Evolutionary conservation across 1,284 basidiomycete genomes (phyloP).

Genomic region (Phaffia rhodozyma): DNA sequence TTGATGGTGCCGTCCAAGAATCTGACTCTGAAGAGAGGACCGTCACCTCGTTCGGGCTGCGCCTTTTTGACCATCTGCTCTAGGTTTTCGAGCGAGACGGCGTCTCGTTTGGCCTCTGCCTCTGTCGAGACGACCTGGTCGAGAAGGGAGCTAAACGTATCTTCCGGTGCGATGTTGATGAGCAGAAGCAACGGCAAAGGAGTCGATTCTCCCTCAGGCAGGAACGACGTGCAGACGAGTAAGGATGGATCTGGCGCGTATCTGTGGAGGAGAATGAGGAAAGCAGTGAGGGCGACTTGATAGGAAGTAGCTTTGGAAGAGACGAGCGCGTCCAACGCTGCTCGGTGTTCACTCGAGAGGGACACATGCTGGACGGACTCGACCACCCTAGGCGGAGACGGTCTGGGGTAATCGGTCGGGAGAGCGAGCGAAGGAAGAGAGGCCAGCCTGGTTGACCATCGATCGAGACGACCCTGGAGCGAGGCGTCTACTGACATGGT

Average conservation of each 20-base stretch:
- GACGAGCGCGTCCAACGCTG: constrained; percentile 51
- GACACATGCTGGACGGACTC: constrained; percentile 58
- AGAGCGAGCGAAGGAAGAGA: constrained; percentile 76
- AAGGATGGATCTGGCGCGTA: constrained; percentile 95
- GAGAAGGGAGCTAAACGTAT: constrained; percentile 89
- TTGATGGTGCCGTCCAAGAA: constrained; percentile 88
- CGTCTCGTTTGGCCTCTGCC: constrained; percentile 69
- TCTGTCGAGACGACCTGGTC: constrained; percentile 48
- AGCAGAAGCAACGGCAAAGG: constrained; percentile 74
- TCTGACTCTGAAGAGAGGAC: constrained; percentile 72
- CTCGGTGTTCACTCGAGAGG: constrained; percentile 43
- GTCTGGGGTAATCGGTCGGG: constrained; percentile 91
- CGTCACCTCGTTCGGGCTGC: constrained; percentile 45
- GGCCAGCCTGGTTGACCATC: constrained; percentile 38
- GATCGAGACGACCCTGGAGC: neutral
- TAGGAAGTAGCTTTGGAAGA: constrained; percentile 63
- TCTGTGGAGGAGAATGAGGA: constrained; percentile 80
- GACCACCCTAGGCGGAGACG: constrained; percentile 59
- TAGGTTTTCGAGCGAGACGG: constrained; percentile 69
- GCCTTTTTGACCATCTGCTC: constrained; percentile 50
- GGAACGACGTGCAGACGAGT: constrained; percentile 73
- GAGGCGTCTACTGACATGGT: no score
- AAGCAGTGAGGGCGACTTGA: constrained; percentile 82
- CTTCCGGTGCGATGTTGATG: constrained; percentile 68
- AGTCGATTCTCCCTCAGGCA: constrained; percentile 40